phyloP scores from a whole-genome alignment of 106 monocot species.

The Platanthera guangdongensis region DNA sequence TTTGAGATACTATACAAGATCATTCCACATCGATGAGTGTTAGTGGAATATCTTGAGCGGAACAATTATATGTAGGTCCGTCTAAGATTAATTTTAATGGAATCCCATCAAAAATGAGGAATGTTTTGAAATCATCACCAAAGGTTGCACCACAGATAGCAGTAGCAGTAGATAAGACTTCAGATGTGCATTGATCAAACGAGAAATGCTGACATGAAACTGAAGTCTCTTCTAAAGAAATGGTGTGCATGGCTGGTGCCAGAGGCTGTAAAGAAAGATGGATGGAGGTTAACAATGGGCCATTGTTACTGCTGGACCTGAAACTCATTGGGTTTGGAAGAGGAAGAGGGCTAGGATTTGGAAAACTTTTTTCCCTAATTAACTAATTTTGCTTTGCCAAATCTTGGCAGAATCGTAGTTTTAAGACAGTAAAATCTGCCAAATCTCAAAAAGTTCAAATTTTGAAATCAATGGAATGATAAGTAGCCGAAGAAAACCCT shows the following conservation, averaged over 20 bases:
- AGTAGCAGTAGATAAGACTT: conserved; percentile 28
- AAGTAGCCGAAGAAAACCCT: too few relatives aligned
- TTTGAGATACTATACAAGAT: too few relatives aligned
- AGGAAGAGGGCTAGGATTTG: conserved; percentile 32
- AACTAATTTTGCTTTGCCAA: too few relatives aligned
- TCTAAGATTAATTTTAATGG: too few relatives aligned
- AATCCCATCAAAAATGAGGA: too few relatives aligned
- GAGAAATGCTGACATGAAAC: conserved; percentile 48
- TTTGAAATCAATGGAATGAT: too few relatives aligned
- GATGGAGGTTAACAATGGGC: conserved; percentile 29
- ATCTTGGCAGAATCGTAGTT: too few relatives aligned
- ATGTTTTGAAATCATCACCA: conserved; percentile 51
- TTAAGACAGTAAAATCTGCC: too few relatives aligned
- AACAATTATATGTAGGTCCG: too few relatives aligned
- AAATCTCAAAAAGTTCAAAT: too few relatives aligned
- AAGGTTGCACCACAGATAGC: conserved; percentile 41
- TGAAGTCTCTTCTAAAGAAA: conserved; percentile 56
- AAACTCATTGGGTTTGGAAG: conserved; percentile 44
- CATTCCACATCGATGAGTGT: too few relatives aligned
- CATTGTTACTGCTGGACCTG: conserved; percentile 27
- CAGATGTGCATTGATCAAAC: conserved; percentile 25
- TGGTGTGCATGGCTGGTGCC: conserved; percentile 36
- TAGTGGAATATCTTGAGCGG: too few relatives aligned
- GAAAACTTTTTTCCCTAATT: conserved; percentile 17
- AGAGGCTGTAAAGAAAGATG: conserved; percentile 60